Evolutionary conservation across 2,329 filamentous ascomycete species (phyloP).

Genomic region (Elsinoe arachidis): DNA sequence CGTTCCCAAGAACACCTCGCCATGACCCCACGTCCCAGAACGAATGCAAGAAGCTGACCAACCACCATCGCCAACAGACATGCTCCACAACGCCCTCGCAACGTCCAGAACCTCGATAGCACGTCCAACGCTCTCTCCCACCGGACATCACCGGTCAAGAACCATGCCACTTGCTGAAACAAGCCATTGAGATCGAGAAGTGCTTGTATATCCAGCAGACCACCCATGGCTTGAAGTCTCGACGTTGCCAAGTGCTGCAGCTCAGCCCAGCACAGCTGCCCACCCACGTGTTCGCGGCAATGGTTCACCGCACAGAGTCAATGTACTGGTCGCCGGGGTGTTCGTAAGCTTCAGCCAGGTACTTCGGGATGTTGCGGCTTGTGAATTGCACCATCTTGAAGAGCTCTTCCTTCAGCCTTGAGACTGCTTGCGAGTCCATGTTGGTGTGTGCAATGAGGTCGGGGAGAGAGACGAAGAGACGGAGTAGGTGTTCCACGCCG

Average conservation of each 20-base stretch:
- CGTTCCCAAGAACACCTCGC: not conserved
- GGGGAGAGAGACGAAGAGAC: slow-evolving; percentile 74
- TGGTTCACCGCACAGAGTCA: slow-evolving; percentile 33
- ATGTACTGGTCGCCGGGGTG: slow-evolving; percentile 62
- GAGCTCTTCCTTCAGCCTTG: slow-evolving; percentile 80
- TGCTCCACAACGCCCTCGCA: slow-evolving; percentile 9
- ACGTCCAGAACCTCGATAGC: not conserved
- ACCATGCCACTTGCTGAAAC: not conserved
- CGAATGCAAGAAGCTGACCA: not conserved
- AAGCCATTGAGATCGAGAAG: not conserved
- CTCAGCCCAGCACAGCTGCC: not conserved
- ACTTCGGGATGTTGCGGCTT: slow-evolving; percentile 62
- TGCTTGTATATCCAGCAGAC: not conserved
- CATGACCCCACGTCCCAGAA: not conserved
- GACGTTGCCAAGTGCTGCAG: not conserved
- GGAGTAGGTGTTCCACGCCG: slow-evolving; percentile 82
- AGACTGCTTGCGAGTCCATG: slow-evolving; percentile 89
- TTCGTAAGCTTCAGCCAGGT: slow-evolving; percentile 72
- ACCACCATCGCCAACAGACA: not conserved
- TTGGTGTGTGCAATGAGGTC: slow-evolving; percentile 96
- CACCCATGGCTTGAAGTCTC: not conserved
- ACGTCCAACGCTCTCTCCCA: not conserved
- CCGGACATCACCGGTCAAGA: not conserved
- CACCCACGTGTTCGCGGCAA: not conserved
- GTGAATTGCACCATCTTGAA: slow-evolving; percentile 81